Conservation (phyloP, 805 yeast species). For the Blastobotrys terrestris region DNA sequence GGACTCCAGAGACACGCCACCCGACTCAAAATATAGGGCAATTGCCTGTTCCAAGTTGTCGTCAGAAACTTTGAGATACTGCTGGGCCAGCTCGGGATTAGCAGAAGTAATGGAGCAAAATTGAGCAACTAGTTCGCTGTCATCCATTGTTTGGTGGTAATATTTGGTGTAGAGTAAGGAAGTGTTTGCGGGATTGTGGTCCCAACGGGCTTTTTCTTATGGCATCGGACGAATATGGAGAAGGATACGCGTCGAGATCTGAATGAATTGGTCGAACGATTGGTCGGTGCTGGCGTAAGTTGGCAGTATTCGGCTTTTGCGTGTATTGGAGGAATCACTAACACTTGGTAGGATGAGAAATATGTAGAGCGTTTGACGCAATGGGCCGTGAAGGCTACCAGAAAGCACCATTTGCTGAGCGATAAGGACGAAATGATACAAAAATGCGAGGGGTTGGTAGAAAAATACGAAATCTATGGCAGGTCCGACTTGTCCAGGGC, state of each 20-base stretch:
- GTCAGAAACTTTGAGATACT: constrained; percentile 73
- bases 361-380: not conserved
- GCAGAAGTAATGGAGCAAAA: constrained; percentile 82
- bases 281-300: not conserved
- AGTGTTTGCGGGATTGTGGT: not conserved
- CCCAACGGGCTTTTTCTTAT: not conserved
- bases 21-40: constrained; percentile 65
- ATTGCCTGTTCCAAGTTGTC: constrained; percentile 79
- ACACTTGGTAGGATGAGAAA: not conserved
- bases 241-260: not conserved
- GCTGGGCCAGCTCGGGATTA: constrained; percentile 62
- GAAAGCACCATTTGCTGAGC: constrained; percentile 8
- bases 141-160: constrained; percentile 17
- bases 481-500: constrained; percentile 25
- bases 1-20: constrained; percentile 31
- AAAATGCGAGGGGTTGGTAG: constrained; percentile 20
- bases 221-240: no score
- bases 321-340: no score
- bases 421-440: constrained; percentile 15
- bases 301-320: no score
- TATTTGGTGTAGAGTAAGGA: not conserved
- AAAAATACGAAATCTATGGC: constrained; percentile 26
- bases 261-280: not conserved
- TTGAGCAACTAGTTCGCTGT: constrained; percentile 43
- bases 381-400: constrained; percentile 8